These are phyloP conservation scores for Rhynchosporium agropyri DNA, from an alignment of 2,329 filamentous ascomycete species.

Conservation along the genomic window DNA sequence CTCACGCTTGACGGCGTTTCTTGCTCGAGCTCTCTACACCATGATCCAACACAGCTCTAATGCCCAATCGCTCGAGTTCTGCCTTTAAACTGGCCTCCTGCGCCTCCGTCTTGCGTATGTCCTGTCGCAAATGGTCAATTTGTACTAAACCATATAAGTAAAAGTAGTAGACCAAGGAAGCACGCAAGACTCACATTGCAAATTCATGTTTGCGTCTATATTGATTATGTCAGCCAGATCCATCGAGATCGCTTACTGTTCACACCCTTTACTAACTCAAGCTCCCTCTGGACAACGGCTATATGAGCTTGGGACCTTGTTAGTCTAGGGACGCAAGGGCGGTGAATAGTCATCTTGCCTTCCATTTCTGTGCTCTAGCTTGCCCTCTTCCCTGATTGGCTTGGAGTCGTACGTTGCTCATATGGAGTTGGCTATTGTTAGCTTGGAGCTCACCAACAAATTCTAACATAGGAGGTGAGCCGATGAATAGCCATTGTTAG, in stretches of 20 bases:
- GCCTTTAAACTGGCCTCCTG: too few species aligned
- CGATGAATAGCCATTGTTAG: neutral
- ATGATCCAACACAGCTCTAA: too few species aligned
- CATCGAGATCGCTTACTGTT: neutral
- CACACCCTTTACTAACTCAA: neutral
- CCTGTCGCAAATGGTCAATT: neutral
- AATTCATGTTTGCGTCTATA: neutral
- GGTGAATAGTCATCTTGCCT: neutral
- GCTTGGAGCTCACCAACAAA: neutral
- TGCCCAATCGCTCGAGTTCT: too few species aligned
- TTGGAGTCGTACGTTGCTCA: too few species aligned
- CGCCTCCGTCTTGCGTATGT: neutral
- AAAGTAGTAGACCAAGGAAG: constrained; percentile 4
- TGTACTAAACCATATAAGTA: neutral
- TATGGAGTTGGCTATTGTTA: neutral
- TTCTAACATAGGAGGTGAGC: constrained; percentile 1
- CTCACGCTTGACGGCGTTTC: neutral
- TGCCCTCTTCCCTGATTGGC: neutral
- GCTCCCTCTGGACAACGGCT: neutral
- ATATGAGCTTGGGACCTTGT: neutral
- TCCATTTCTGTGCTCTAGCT: neutral
- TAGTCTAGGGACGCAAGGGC: too few species aligned
- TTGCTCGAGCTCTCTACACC: neutral
- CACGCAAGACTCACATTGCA: neutral
- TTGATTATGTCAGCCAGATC: neutral